Evolutionary conservation across 495 filamentous ascomycete species (phyloP).

Genomic region (Trichoderma orchidacearum): DNA sequence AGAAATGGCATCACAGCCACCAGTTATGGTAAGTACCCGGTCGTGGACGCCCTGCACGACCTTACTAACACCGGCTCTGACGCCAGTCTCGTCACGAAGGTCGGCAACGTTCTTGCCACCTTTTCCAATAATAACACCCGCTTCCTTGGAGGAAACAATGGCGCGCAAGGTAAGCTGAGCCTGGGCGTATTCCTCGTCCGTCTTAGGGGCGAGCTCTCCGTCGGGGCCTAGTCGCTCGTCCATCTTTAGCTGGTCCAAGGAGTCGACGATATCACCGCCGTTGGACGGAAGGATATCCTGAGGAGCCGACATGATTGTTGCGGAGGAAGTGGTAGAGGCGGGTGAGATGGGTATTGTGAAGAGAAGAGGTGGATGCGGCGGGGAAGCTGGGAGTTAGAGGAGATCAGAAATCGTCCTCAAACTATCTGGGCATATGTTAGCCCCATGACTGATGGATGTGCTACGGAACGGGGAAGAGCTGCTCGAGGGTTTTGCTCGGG

Average conservation of each 20-base stretch:
- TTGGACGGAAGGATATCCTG: constrained; percentile 13
- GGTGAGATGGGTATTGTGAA: constrained; percentile 2
- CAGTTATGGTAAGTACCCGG: constrained; percentile 89
- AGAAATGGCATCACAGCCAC: constrained; percentile 69
- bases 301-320: constrained; percentile 2
- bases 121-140: constrained; percentile 97
- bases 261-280: constrained; percentile 34
- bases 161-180: constrained; percentile 85
- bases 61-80: constrained; percentile 96
- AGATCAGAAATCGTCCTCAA: not conserved
- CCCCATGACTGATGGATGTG: not conserved
- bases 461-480: not conserved
- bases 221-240: constrained; percentile 45
- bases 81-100: constrained; percentile 90
- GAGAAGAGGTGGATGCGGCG: constrained; percentile 2
- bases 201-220: constrained; percentile 60
- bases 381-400: not conserved
- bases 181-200: constrained; percentile 91
- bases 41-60: constrained; percentile 95
- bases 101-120: constrained; percentile 97
- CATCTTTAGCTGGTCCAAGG: constrained; percentile 31
- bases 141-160: constrained; percentile 96
- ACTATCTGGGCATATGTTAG: not conserved
- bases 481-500: not conserved
- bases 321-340: not conserved